These are phyloP conservation scores for Penicillium sp. DNA, from an alignment of 2,329 filamentous ascomycete genomes.

Conservation along the genomic window DNA sequence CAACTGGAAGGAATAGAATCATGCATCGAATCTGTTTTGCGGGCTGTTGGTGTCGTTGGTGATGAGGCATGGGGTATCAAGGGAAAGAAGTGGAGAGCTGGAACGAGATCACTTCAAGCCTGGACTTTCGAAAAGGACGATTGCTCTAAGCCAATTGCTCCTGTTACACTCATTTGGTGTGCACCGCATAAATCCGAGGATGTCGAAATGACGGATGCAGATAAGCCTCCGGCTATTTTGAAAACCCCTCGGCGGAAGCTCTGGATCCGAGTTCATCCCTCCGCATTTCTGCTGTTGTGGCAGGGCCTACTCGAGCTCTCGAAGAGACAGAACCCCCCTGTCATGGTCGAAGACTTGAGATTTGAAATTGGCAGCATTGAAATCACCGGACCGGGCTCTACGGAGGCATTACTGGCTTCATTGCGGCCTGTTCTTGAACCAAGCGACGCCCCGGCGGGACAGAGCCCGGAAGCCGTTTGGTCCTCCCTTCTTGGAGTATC, in stretches of 20 bases:
- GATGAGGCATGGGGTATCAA: slow-evolving; percentile 62
- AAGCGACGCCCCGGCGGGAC: slow-evolving; percentile 18
- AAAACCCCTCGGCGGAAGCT: slow-evolving; percentile 51
- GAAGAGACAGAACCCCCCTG: slow-evolving; percentile 61
- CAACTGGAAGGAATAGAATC: slow-evolving; percentile 66
- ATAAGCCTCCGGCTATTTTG: slow-evolving; percentile 11
- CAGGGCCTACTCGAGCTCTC: slow-evolving; percentile 57
- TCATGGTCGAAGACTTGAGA: slow-evolving; percentile 64
- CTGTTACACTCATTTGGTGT: slow-evolving; percentile 74
- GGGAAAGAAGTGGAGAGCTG: slow-evolving; percentile 69
- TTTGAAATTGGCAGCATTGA: slow-evolving; percentile 73
- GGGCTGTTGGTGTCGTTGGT: slow-evolving; percentile 59
- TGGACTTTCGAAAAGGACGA: slow-evolving; percentile 59
- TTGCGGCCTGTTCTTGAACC: slow-evolving; percentile 51
- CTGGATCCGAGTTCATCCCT: slow-evolving; percentile 77
- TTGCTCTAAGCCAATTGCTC: slow-evolving; percentile 62
- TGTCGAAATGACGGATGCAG: slow-evolving; percentile 37
- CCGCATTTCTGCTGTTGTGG: slow-evolving; percentile 67
- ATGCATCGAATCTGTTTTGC: slow-evolving; percentile 66
- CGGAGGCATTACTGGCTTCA: slow-evolving; percentile 70
- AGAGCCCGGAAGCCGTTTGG: slow-evolving; percentile 43
- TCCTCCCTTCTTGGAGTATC: slow-evolving; percentile 52
- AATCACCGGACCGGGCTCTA: slow-evolving; percentile 70
- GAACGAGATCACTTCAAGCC: slow-evolving; percentile 56
- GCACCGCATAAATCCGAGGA: slow-evolving; percentile 38